Base-by-base conservation (phyloP, 495 filamentous ascomycete species). In the Pseudomonodictys pantanalensis region DNA sequence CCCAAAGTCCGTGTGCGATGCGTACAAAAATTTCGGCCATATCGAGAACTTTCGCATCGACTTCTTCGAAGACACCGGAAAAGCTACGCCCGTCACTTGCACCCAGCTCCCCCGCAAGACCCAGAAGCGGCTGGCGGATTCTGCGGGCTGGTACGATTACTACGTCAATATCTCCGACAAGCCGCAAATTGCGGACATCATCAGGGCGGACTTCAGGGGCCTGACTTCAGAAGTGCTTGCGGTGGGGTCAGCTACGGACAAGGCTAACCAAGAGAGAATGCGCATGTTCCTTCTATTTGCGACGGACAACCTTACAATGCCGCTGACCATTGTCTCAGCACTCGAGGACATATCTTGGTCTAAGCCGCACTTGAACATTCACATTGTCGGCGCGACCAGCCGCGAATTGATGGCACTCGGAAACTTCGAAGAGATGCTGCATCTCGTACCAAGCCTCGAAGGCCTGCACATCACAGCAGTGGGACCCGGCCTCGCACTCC, bases 51-150 rank as follows among this genome's bases (percentile, higher is more conserved):
- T 62, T 46, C 59, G 51, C 23, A 54, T 60, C 25, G 25, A 22
- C 9, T 60, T 46, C 50, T 60, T 60, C 41, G 57, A 60, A 23
- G 49, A 53, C 39, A 60, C 49, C 3, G 57, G 50, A 35, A 54
- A 60, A 24, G 57, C 49, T 6, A 22, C 49, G 0, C 57, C 57
- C 9, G 32, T 48, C 11, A 52, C 39, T 0, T 54, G 39, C 42
- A 60, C 57, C 20, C 26, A 45, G 29, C 18, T 39, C 29, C 57
- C 57, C 0, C 41, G 39, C 22, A 41, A 26, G 18, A 39, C 38
- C 10, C 43, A 33, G 10, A 54, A 60, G 30, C 30, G 28, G 4
- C 57, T 60, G 18, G 11, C 7, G 2, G 35, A 42, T 17, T 12
- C 38, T 28, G 17, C 11, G 6, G 42, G 35, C 11, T 60, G 57